Percentiles rank a stretch among this genome's conserved stretches.
These are phyloP conservation scores for Globisporangium barbulae DNA, from an alignment of 352 stramenopile genomes.

Conservation along the genomic window DNA sequence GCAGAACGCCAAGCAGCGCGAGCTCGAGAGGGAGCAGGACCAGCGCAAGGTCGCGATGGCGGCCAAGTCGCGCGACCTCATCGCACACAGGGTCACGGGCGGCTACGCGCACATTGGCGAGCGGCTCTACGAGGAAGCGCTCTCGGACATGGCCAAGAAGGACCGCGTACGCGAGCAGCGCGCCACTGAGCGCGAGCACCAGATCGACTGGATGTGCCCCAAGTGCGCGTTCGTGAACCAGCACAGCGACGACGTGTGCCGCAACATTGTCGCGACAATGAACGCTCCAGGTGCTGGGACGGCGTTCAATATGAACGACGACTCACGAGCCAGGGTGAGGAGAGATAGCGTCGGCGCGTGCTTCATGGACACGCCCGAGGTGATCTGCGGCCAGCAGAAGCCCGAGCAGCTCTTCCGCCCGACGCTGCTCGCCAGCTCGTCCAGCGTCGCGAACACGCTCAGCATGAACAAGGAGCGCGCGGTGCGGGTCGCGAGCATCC, in stretches of 20 bases:
- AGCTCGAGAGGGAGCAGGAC: slow-evolving; percentile 45
- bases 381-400: slow-evolving; percentile 53
- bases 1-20: slow-evolving; percentile 60
- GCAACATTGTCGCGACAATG: slow-evolving; percentile 38
- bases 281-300: neutral
- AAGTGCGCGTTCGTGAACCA: slow-evolving; percentile 73
- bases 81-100: slow-evolving; percentile 46
- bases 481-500: slow-evolving; percentile 26
- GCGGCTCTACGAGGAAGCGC: slow-evolving; percentile 66
- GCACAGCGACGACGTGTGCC: slow-evolving; percentile 48
- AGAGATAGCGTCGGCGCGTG: slow-evolving; percentile 23
- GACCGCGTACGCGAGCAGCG: slow-evolving; percentile 42
- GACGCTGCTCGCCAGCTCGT: slow-evolving; percentile 43
- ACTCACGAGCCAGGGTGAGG: neutral
- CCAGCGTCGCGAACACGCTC: slow-evolving; percentile 21
- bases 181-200: slow-evolving; percentile 34
- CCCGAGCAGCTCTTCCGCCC: slow-evolving; percentile 65
- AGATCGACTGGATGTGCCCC: slow-evolving; percentile 77
- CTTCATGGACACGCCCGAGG: slow-evolving; percentile 19
- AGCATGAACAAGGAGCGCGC: slow-evolving; percentile 43
- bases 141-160: slow-evolving; percentile 65
- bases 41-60: slow-evolving; percentile 49
- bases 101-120: slow-evolving; percentile 68
- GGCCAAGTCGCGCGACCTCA: slow-evolving; percentile 55
- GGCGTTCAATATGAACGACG: neutral